Evolutionary conservation across 352 stramenopile species (phyloP).

Genomic region (Halophytophthora polymorphica): DNA sequence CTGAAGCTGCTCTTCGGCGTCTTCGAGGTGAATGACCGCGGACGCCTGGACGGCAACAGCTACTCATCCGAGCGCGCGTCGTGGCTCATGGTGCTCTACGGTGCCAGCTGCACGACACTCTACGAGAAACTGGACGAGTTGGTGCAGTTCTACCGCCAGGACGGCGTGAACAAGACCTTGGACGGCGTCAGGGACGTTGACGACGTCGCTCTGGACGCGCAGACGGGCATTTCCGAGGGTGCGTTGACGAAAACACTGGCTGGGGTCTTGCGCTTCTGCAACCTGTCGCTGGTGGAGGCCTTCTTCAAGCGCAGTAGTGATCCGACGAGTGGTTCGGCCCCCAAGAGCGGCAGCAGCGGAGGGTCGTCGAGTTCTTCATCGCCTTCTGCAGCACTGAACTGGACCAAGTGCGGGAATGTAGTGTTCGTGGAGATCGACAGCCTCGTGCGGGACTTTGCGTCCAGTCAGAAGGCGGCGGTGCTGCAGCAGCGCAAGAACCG

Average conservation of each 20-base stretch:
- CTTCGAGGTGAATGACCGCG: constrained; percentile 67
- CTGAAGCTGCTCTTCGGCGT: constrained; percentile 48
- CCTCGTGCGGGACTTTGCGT: constrained; percentile 73
- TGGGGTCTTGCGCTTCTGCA: constrained; percentile 72
- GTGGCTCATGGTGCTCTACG: constrained; percentile 71
- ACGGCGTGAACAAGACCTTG: constrained; percentile 10
- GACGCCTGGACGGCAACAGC: constrained; percentile 28
- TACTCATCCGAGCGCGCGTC: constrained; percentile 34
- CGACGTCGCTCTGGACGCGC: constrained; percentile 3
- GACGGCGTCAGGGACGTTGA: constrained; percentile 7
- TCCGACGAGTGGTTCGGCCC: constrained; percentile 20
- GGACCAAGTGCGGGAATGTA: constrained; percentile 81
- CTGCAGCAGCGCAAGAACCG: constrained; percentile 21
- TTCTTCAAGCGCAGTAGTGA: constrained; percentile 53
- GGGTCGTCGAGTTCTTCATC: constrained; percentile 18
- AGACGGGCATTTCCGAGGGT: constrained; percentile 42
- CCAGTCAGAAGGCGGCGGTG: constrained; percentile 39
- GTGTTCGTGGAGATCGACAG: constrained; percentile 82
- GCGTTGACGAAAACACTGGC: constrained; percentile 57
- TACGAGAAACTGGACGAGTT: constrained; percentile 85
- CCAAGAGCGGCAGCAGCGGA: constrained; percentile 8
- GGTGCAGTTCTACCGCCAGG: constrained; percentile 59
- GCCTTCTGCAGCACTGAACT: constrained; percentile 35
- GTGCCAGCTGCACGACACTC: constrained; percentile 64
- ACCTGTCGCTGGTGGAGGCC: constrained; percentile 66